A percentile compares a stretch with the other conserved stretches of the same genome.
Evolutionary conservation across 768 basidiomycete genomes (phyloP).

Genomic region (Boletellus sp.): DNA sequence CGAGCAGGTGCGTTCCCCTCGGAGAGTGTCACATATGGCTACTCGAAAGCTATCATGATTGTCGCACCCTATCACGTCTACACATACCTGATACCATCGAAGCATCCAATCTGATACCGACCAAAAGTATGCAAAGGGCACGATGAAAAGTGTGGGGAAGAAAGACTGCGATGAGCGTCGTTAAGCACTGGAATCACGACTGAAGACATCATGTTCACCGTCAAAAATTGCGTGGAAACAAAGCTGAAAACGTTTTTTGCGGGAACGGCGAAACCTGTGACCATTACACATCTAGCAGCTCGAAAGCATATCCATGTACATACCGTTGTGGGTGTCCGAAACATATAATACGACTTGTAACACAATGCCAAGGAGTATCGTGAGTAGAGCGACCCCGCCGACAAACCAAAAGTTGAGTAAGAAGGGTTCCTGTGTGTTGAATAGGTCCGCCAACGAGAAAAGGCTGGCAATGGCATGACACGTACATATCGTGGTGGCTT

Average conservation of each 20-base stretch:
- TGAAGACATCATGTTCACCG: conserved; percentile 32
- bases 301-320: neutral
- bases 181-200: neutral
- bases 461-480: neutral
- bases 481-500: conserved; percentile 45
- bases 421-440: conserved; percentile 25
- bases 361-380: conserved; percentile 33
- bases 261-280: conserved; percentile 52
- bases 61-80: neutral
- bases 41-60: conserved; percentile 5
- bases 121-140: conserved; percentile 51
- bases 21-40: conserved; percentile 63
- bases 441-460: neutral
- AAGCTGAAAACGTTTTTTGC: conserved; percentile 45
- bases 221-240: conserved; percentile 43
- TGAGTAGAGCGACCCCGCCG: conserved; percentile 37
- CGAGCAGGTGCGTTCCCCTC: conserved; percentile 51
- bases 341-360: conserved; percentile 12
- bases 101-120: conserved; percentile 51
- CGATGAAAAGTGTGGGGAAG: conserved; percentile 49
- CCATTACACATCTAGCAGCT: neutral
- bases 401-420: conserved; percentile 38
- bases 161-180: conserved; percentile 42
- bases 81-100: conserved; percentile 54
- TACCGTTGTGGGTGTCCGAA: conserved; percentile 19